Evolutionary conservation across 2,329 filamentous ascomycete genomes (phyloP), one percentile per base, ranked within the genome.

Genomic region (Xylariaceae sp.): DNA sequence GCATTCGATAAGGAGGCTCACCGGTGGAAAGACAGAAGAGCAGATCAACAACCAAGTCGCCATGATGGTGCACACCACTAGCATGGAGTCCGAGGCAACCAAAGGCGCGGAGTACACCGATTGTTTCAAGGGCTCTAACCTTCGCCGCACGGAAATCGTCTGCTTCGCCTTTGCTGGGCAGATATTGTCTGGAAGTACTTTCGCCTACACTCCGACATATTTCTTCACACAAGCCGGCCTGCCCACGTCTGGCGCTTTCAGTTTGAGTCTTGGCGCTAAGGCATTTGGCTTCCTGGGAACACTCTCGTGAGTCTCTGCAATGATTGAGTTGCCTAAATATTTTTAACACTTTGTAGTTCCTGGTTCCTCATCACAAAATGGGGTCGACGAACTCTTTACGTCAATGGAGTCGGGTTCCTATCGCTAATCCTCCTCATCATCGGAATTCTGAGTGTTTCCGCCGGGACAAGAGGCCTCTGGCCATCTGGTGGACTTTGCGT

Each of bases 21-120:
- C 65, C 17, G 64, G 63, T 6, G 44, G 46, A 54, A 65, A 58
- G 52, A 66, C 56, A 5, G 59, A 60, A 14, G 66, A 61, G 31
- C 68, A 75, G 50, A 65, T 69, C 5, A 70, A 72, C 47, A 66
- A 69, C 45, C 67, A 70, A 5, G 52, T 79, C 16, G 71, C 73
- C 16, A 71, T 75, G 69, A 75, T 78, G 64, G 61, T 70, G 5
- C 69, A 76, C 45, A 78, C 74, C 1, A 73, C 75, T 48, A 69
- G 70, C 60, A 60, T 75, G 13, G 75, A 79, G 59, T 65, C 69
- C 33, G 63, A 67, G n/a, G 62, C 70, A 34, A 68, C 69, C 1
- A 59, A 60, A 2, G 75, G 75, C 2, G 71, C 71, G 1, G 69
- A 64, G 0, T 81, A 80, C 57, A 45, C 61, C 22, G 75, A 79